Base-by-base conservation (phyloP, 225 moss, liverwort and hornwort genomes). In the Anthoceros angustus region DNA sequence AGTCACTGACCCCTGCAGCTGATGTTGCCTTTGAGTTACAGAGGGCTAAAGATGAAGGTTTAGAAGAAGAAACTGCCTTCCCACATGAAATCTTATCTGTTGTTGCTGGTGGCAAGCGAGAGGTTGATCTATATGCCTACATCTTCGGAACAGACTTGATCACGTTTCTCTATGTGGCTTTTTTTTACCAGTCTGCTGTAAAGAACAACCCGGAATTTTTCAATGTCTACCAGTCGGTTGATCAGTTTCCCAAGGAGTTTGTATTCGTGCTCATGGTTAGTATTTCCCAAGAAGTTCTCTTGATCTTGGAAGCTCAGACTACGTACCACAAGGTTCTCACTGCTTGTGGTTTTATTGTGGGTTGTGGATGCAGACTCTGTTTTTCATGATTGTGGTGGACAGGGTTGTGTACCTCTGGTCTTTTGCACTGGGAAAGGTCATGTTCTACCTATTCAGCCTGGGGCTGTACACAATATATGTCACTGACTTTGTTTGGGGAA, bases 81-180 rank as follows among this genome's bases (percentile, higher is more conserved):
- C 87, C 88, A 38, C 90, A 88, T 72, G 81, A 80, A 32, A 90
- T 95, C 43, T 61, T 95, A 68, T 90, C 94, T 62, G 83, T 95
- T 32, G 88, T 88, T 68, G 84, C 94, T 71, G 94, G 94, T 63
- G 94, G 94, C 66, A 95, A 95, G 66, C 87, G 88, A 48, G 94
- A 95, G 76, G 83, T 95, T 70, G 94, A 95, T 73, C 77, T 90
- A 75, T 95, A 95, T 76, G 94, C 94, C 39, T 83, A 80, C 65
- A 95, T 95, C 63, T 95, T 95, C 72, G 94, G 94, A 49, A 81
- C 77, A 43, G 94, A 95, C 77, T 81, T 95, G 41, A 79, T 90
- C 67, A 68, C 84, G 10, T 95, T 95, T 73, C 75, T 86, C 21
- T 88, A 81, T 66, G 90, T 86, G 66, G 94, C 86, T 42, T 49